Percentiles rank a stretch among this genome's conserved stretches.
phyloP scores from a whole-genome alignment of 352 stramenopile genomes.

The Phytophthora crassamura region DNA sequence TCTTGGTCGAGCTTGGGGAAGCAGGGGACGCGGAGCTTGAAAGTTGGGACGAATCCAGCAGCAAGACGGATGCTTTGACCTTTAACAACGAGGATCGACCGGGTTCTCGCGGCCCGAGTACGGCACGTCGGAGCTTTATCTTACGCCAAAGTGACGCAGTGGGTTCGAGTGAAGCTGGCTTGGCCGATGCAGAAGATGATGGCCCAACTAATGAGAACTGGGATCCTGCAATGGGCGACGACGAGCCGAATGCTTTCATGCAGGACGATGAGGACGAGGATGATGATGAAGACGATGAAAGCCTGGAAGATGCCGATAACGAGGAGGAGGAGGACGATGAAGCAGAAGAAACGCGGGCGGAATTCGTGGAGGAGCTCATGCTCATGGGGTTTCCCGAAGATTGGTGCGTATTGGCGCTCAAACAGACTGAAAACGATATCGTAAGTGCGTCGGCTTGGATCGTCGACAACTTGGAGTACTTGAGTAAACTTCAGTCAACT shows the following conservation, averaged over 20 bases:
- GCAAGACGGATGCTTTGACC: background rate
- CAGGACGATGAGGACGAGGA: slow-evolving; percentile 9
- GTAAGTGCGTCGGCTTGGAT: slow-evolving; percentile 93
- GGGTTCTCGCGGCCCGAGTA: background rate
- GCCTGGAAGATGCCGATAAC: slow-evolving; percentile 25
- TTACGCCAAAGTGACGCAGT: background rate
- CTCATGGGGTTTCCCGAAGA: slow-evolving; percentile 94
- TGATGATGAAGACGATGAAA: slow-evolving; percentile 25
- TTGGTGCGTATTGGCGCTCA: slow-evolving; percentile 91
- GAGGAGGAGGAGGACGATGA: slow-evolving; percentile 54
- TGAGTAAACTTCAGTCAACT: slow-evolving; percentile 83
- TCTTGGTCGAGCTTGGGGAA: slow-evolving; percentile 45
- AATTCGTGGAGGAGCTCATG: slow-evolving; percentile 93
- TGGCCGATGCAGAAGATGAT: slow-evolving; percentile 16
- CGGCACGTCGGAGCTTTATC: slow-evolving; percentile 7
- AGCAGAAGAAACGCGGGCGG: slow-evolving; percentile 58
- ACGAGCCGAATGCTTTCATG: slow-evolving; percentile 1
- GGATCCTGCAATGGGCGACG: slow-evolving; percentile 20
- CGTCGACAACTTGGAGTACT: slow-evolving; percentile 93
- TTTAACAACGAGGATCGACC: background rate
- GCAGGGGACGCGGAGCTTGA: slow-evolving; percentile 38
- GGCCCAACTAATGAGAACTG: slow-evolving; percentile 14
- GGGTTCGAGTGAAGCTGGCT: background rate
- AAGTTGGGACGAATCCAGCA: slow-evolving; percentile 6
- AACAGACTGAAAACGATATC: slow-evolving; percentile 93